Evolutionary conservation across 768 basidiomycete species (phyloP).

Genomic region (Tylopilus plumbeoviolaceoides): DNA sequence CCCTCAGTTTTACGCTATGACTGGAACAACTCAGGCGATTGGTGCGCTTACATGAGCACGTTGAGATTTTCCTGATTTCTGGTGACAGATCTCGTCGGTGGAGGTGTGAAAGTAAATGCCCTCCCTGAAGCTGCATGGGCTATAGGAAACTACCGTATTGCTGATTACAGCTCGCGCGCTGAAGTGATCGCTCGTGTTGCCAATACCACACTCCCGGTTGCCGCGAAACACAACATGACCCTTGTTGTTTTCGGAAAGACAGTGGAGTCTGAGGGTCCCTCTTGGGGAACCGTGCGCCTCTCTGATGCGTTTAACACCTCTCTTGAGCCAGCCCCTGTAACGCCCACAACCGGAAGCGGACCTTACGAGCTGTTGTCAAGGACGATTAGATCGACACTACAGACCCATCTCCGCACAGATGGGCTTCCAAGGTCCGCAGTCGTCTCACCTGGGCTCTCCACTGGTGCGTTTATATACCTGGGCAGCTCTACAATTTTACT

Average conservation of each 20-base stretch:
- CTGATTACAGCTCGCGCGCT: slow-evolving; percentile 26
- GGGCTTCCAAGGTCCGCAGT: slow-evolving; percentile 21
- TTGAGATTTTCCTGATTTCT: slow-evolving; percentile 20
- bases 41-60: slow-evolving; percentile 15
- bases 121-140: slow-evolving; percentile 41
- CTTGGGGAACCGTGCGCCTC: slow-evolving; percentile 36
- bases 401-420: slow-evolving; percentile 28
- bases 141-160: slow-evolving; percentile 34
- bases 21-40: slow-evolving; percentile 27
- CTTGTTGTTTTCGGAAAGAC: slow-evolving; percentile 38
- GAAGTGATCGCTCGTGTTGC: slow-evolving; percentile 13
- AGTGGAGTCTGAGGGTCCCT: slow-evolving; percentile 17
- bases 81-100: slow-evolving; percentile 38
- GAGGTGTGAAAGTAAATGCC: slow-evolving; percentile 44
- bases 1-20: slow-evolving; percentile 14
- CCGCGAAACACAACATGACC: slow-evolving; percentile 38
- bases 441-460: slow-evolving; percentile 36
- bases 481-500: neutral
- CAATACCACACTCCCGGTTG: slow-evolving; percentile 2
- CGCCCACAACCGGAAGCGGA: slow-evolving; percentile 34
- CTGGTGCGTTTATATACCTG: slow-evolving; percentile 3
- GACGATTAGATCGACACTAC: slow-evolving; percentile 38
- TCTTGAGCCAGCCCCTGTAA: slow-evolving; percentile 41
- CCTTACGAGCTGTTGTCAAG: slow-evolving; percentile 41
- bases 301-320: slow-evolving; percentile 33